Percentiles rank a stretch among this genome's conserved stretches.
These are phyloP conservation scores for Talaromyces sp. DNA, from an alignment of 2,329 filamentous ascomycete species.

Conservation along the genomic window DNA sequence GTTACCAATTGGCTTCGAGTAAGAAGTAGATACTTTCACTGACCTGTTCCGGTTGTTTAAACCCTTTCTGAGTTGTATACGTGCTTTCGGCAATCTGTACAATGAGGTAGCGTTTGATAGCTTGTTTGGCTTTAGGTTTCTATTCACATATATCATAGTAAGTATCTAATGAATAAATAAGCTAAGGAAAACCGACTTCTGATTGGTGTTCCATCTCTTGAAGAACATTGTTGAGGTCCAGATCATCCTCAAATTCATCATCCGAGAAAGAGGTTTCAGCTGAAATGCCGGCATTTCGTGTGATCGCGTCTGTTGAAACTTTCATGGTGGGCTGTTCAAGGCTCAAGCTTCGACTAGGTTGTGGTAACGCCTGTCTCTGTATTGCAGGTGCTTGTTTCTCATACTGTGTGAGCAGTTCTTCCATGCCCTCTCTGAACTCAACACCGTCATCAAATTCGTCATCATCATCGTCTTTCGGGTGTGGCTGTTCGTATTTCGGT, in stretches of 20 bases:
- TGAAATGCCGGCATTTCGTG: neutral
- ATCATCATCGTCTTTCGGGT: conserved; percentile 27
- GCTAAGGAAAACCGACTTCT: conserved; percentile 55
- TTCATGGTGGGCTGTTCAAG: neutral
- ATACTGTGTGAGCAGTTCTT: conserved; percentile 56
- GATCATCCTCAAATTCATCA: conserved; percentile 70
- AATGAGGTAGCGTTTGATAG: conserved; percentile 83
- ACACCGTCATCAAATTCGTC: conserved; percentile 70
- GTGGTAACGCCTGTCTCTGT: neutral
- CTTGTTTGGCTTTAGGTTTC: conserved; percentile 60
- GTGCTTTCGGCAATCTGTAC: conserved; percentile 67
- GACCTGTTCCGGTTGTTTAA: conserved; percentile 68
- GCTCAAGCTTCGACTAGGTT: neutral
- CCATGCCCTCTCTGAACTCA: conserved; percentile 52
- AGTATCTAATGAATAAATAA: conserved; percentile 29
- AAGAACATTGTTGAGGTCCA: conserved; percentile 56
- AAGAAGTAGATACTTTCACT: conserved; percentile 21
- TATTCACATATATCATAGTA: conserved; percentile 65
- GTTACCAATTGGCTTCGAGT: conserved; percentile 2
- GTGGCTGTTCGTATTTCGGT: conserved; percentile 12
- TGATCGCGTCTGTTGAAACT: neutral
- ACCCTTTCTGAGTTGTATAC: conserved; percentile 63
- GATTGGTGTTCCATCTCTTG: conserved; percentile 66
- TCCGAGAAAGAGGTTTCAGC: conserved; percentile 3
- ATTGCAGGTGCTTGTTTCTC: conserved; percentile 37